Percentiles rank a stretch among this genome's conserved stretches.
Conservation (phyloP, 805 yeast species). For the Candida michaelii region DNA sequence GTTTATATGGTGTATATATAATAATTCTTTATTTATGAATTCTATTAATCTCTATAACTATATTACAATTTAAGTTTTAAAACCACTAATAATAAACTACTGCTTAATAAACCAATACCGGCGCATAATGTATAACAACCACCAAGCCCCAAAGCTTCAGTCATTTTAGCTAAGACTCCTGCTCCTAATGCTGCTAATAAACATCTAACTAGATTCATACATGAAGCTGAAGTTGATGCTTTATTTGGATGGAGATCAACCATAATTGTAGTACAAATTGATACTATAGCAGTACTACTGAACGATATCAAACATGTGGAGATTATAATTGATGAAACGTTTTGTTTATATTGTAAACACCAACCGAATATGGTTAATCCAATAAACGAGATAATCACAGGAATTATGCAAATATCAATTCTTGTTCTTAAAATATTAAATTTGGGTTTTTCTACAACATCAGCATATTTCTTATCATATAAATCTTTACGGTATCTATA, state of each 20-base stretch:
- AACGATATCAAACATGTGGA: slow-evolving; percentile 57
- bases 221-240: slow-evolving; percentile 73
- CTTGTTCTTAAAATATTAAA: slow-evolving; percentile 60
- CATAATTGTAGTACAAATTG: slow-evolving; percentile 61
- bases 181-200: slow-evolving; percentile 67
- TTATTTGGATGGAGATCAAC: slow-evolving; percentile 75
- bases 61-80: slow-evolving; percentile 4
- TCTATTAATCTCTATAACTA: background rate
- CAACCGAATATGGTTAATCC: slow-evolving; percentile 59
- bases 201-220: slow-evolving; percentile 73
- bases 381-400: slow-evolving; percentile 38
- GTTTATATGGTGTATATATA: slow-evolving; percentile 5
- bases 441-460: slow-evolving; percentile 24
- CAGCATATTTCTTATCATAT: slow-evolving; percentile 25
- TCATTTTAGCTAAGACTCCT: slow-evolving; percentile 67
- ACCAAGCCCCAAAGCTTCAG: slow-evolving; percentile 56
- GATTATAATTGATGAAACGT: slow-evolving; percentile 57
- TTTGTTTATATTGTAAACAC: slow-evolving; percentile 54
- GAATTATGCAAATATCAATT: slow-evolving; percentile 35
- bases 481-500: slow-evolving; percentile 36
- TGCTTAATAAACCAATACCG: slow-evolving; percentile 30
- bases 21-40: background rate
- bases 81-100: slow-evolving; percentile 13
- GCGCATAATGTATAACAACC: slow-evolving; percentile 78
- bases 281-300: slow-evolving; percentile 57